Evolutionary conservation across 163 green algal species (phyloP).

Genomic region (Scenedesmus sp.): DNA sequence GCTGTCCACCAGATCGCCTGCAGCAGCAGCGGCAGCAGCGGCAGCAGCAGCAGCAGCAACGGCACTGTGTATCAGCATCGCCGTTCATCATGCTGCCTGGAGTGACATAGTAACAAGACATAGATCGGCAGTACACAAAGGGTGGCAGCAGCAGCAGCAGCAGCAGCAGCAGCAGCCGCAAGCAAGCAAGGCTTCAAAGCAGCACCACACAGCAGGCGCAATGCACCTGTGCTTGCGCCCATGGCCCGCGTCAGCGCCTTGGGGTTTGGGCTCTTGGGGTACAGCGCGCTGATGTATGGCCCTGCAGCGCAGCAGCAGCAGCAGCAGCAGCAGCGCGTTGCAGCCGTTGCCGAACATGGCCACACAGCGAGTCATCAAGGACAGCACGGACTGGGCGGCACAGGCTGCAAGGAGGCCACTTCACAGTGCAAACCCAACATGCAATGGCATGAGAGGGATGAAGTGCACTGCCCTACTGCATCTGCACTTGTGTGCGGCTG

Average conservation of each 20-base stretch:
- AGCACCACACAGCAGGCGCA: neutral
- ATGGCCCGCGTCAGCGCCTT: neutral
- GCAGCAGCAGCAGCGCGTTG: neutral
- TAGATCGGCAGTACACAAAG: neutral
- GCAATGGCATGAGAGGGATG: too few species aligned
- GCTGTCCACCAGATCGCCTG: neutral
- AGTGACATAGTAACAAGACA: too few species aligned
- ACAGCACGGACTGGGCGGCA: neutral
- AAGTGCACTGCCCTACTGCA: too few species aligned
- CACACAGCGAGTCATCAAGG: neutral
- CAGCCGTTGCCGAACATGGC: neutral
- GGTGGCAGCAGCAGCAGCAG: neutral
- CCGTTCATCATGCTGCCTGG: too few species aligned
- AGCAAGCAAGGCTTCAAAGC: neutral
- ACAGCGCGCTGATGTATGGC: neutral
- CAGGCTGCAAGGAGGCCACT: neutral
- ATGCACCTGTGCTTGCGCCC: conserved; percentile 11
- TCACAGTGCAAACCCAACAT: too few species aligned
- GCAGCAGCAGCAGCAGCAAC: neutral
- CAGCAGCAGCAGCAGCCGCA: neutral
- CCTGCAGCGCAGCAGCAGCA: neutral
- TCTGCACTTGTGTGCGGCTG: neutral
- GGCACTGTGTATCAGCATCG: neutral
- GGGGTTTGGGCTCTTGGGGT: neutral
- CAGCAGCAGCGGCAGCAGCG: neutral